Evolutionary conservation across 2,329 filamentous ascomycete genomes (phyloP).

Genomic region (Periconia sp.): DNA sequence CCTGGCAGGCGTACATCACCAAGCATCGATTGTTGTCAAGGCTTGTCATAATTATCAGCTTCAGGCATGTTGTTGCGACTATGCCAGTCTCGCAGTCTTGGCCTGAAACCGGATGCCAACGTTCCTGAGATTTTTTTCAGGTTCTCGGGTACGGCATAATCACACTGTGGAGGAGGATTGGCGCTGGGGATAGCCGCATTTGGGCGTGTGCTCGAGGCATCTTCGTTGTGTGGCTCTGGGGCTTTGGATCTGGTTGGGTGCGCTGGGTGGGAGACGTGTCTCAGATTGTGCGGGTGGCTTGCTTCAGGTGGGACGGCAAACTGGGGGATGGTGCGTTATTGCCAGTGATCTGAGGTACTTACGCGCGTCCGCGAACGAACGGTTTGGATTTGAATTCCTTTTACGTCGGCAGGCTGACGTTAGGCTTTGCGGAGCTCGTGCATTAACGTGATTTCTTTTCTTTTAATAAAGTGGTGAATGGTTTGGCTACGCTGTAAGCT

Average conservation of each 20-base stretch:
- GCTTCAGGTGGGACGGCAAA: slow-evolving; percentile 21
- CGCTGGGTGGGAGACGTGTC: slow-evolving; percentile 20
- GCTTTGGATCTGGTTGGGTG: slow-evolving; percentile 10
- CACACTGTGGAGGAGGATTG: slow-evolving; percentile 10
- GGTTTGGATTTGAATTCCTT: background rate
- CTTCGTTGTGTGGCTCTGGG: slow-evolving; percentile 7
- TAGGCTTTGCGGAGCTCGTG: background rate
- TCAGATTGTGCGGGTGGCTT: slow-evolving; percentile 20
- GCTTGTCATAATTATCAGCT: slow-evolving; percentile 2
- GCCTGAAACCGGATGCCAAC: slow-evolving; percentile 37
- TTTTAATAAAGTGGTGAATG: background rate
- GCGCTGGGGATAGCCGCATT: slow-evolving; percentile 15
- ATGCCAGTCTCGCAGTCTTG: slow-evolving; percentile 16
- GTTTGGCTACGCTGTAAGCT: no score
- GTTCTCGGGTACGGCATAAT: slow-evolving; percentile 22
- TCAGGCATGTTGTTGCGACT: slow-evolving; percentile 3
- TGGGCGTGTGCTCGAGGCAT: background rate
- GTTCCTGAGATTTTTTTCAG: slow-evolving; percentile 22
- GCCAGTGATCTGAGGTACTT: background rate
- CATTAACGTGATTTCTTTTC: background rate
- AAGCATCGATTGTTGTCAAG: slow-evolving; percentile 2
- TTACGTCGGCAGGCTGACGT: background rate
- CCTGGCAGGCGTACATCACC: slow-evolving; percentile 8
- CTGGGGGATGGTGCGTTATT: background rate
- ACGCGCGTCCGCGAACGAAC: background rate